phyloP scores from a whole-genome alignment of 2,329 filamentous ascomycete genomes.

The Xylaria sp. region DNA sequence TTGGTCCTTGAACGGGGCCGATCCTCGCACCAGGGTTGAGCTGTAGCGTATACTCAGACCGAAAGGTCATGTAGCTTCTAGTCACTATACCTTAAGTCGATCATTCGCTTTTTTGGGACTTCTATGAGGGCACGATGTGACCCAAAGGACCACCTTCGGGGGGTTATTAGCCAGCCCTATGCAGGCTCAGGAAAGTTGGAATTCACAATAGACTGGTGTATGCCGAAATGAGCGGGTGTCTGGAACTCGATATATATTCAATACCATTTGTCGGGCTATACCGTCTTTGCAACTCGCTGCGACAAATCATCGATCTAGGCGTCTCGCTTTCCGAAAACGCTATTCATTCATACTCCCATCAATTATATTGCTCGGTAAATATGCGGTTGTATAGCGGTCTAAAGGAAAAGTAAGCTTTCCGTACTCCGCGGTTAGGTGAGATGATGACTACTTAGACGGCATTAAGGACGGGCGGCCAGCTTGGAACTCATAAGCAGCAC shows the following conservation, averaged over 20 bases:
- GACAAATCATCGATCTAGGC: slow-evolving; percentile 13
- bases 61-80: slow-evolving; percentile 21
- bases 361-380: neutral
- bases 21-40: slow-evolving; percentile 19
- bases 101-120: slow-evolving; percentile 23
- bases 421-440: neutral
- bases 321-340: slow-evolving; percentile 33
- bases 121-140: slow-evolving; percentile 29
- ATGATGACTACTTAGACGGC: neutral
- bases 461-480: neutral
- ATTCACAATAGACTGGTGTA: neutral
- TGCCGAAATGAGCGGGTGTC: slow-evolving; percentile 6
- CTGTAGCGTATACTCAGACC: slow-evolving; percentile 16
- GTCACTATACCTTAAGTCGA: slow-evolving; percentile 12
- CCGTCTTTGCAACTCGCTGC: slow-evolving; percentile 19
- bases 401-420: slow-evolving; percentile 1
- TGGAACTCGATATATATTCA: neutral
- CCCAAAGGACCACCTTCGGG: slow-evolving; percentile 19
- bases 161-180: slow-evolving; percentile 28
- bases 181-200: slow-evolving; percentile 15
- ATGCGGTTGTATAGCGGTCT: slow-evolving; percentile 3
- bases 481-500: slow-evolving; percentile 19
- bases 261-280: slow-evolving; percentile 4
- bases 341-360: slow-evolving; percentile 9
- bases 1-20: slow-evolving; percentile 8